These are phyloP conservation scores for Heterobasidion annosum DNA, from an alignment of 1,284 basidiomycete genomes.

Conservation along the genomic window DNA sequence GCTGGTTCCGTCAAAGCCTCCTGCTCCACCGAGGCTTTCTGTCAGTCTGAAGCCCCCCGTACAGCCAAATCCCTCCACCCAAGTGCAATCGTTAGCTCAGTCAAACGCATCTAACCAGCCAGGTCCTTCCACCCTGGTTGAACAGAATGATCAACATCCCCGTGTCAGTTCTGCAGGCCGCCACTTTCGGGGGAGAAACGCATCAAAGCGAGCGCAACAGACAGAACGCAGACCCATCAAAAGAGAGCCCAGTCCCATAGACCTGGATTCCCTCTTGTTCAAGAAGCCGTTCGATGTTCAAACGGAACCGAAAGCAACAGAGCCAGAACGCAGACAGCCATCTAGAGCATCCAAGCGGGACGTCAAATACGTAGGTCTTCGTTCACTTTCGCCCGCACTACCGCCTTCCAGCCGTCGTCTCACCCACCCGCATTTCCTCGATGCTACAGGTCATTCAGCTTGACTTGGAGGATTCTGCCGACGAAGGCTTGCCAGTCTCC, in stretches of 20 bases:
- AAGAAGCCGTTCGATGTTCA: neutral
- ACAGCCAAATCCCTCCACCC: neutral
- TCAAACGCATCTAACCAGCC: neutral
- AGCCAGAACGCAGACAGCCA: constrained; percentile 11
- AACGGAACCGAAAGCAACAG: neutral
- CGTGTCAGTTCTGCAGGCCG: too few relatives aligned
- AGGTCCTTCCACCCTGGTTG: too few relatives aligned
- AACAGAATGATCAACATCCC: too few relatives aligned
- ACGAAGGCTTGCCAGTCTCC: neutral
- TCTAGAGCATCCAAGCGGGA: constrained; percentile 12
- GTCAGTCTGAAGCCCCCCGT: neutral
- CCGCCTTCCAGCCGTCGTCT: neutral
- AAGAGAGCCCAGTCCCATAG: neutral
- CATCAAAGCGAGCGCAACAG: neutral
- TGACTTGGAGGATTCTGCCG: constrained; percentile 14
- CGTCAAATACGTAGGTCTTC: constrained; percentile 11
- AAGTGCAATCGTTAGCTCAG: neutral
- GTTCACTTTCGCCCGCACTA: neutral
- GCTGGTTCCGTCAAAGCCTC: neutral
- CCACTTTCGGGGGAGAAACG: too few relatives aligned
- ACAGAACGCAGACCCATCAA: neutral
- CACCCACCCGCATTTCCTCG: neutral
- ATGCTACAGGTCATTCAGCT: constrained; percentile 3
- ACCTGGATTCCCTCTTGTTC: neutral
- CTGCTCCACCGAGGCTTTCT: neutral